Evolutionary conservation across 371 early-diverging fungal genomes (phyloP), one percentile per base, ranked within the genome.

Genomic region (Blakeslea trispora): DNA sequence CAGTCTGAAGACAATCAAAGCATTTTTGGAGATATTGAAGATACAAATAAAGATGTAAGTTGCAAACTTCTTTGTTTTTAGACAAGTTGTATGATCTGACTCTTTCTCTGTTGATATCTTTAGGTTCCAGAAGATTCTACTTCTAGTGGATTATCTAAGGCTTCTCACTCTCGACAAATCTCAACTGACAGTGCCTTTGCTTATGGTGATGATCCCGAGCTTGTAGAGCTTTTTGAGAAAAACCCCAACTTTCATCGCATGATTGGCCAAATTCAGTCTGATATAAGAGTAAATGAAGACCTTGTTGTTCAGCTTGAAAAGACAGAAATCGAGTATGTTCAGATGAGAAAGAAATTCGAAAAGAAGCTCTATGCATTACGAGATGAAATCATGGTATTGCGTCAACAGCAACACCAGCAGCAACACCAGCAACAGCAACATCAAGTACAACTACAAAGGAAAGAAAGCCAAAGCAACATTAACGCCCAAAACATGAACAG

Each of bases 271-370:
- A 82, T 88, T 21, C 85, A 86, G 52, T 72, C 78, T 14, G 89
- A 90, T 53, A 88, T 90, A 59, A 76, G 72, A 43, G 82, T 85
- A 57, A 85, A 82, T 60, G 83, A 82, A 45, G 80, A 77, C 19
- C 68, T 83, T 1, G 79, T 83, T 6, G 32, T 48, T 13, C 82
- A 81, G 45, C 70, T 85, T 1, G 87, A 85, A 61, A 70, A 68
- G 39, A 79, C 77, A 2, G 84, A 84, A 53, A 58, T 64, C 19
- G 84, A 86, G 49, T 82, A 81, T 52, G 50, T 57, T 13, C 61
- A 65, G 5, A 79, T 87, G 84, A 66, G 81, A 17, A 61, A 66
- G 21, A 82, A 89, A 43, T 92, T 89, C 58, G 90, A 91, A 53
- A 75, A 81, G 18, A 86, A 85, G 55, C 66, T 92, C 34, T 61